phyloP scores from a whole-genome alignment of 805 yeast species.

The Zygosaccharomyces bailii region DNA sequence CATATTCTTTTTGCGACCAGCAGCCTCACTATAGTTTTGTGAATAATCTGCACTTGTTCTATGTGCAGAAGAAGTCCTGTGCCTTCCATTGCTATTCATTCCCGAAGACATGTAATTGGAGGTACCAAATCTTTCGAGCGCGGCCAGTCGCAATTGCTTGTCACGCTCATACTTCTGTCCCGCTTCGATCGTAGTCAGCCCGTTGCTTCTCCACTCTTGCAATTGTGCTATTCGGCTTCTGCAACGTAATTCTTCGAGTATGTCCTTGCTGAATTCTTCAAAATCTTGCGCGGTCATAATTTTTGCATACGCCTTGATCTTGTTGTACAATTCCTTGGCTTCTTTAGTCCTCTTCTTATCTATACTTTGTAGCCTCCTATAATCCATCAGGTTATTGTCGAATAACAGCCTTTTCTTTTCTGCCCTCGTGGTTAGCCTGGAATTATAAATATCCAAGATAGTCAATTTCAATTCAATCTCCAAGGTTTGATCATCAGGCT shows the following conservation, averaged over 20 bases:
- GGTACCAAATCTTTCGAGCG: conserved; percentile 51
- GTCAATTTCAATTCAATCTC: conserved; percentile 89
- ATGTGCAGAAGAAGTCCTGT: conserved; percentile 31
- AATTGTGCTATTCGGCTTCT: conserved; percentile 81
- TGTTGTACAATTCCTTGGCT: conserved; percentile 76
- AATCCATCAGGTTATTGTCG: conserved; percentile 75
- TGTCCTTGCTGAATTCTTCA: conserved; percentile 66
- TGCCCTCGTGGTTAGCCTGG: conserved; percentile 84
- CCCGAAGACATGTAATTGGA: conserved; percentile 26
- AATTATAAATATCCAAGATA: conserved; percentile 83
- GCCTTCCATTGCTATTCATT: conserved; percentile 25
- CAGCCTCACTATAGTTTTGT: conserved; percentile 27
- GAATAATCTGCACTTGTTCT: conserved; percentile 28
- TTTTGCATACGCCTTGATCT: conserved; percentile 75
- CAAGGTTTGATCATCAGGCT: conserved; percentile 82
- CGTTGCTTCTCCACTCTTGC: conserved; percentile 91
- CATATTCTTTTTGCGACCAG: conserved; percentile 40
- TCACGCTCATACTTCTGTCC: conserved; percentile 89
- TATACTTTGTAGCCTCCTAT: conserved; percentile 70
- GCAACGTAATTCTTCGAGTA: conserved; percentile 72
- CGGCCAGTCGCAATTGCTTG: conserved; percentile 62
- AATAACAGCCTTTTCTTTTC: conserved; percentile 84
- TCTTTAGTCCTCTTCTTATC: conserved; percentile 89
- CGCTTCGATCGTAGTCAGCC: conserved; percentile 76
- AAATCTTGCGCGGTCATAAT: conserved; percentile 80